Evolutionary conservation across 139 green algal genomes (phyloP), one percentile per base, ranked within the genome.

Genomic region (Chloropicon primus): DNA sequence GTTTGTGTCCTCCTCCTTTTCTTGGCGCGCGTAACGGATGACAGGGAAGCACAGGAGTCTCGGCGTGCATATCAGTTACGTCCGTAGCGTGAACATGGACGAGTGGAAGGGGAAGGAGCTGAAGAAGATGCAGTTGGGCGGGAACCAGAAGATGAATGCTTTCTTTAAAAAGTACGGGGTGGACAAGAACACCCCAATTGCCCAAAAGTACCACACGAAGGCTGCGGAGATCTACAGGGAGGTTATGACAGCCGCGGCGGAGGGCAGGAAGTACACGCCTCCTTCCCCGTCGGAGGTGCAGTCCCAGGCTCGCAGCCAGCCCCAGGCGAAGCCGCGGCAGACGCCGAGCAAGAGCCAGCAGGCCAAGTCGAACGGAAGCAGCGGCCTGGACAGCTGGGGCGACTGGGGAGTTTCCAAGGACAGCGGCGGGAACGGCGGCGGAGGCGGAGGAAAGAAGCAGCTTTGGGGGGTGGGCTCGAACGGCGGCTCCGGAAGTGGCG

Each of bases 11-110:
- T n/a, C n/a, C n/a, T n/a, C n/a, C n/a, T n/a, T n/a, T n/a, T n/a
- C n/a, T n/a, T n/a, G n/a, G n/a, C n/a, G n/a, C n/a, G n/a, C n/a
- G n/a, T n/a, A n/a, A n/a, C n/a, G n/a, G n/a, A n/a, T n/a, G n/a
- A n/a, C n/a, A n/a, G n/a, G n/a, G 5, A 26, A 91, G 78, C 96
- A 99, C 81, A 84, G 96, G 17, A 91, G 92, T 0, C 86, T 99
- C 24, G 96, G 96, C 29, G 96, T 99, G 53, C 96, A 99, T 81
- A 93, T 99, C 78, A 93, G 84, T 76, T 99, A 99, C 82, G 95
- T 99, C 17, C 74, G 78, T 85, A 97, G 93, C 2, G 93, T 98
- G 0, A 93, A 89, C 5, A 99, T 99, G 95, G 95, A 99, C 81
- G 89, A 91, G 0, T 99, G 95, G 95, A 93, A 86, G 1, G 25